Base-by-base conservation (phyloP, 306 rosid species). In the Crotalaria pallida region DNA sequence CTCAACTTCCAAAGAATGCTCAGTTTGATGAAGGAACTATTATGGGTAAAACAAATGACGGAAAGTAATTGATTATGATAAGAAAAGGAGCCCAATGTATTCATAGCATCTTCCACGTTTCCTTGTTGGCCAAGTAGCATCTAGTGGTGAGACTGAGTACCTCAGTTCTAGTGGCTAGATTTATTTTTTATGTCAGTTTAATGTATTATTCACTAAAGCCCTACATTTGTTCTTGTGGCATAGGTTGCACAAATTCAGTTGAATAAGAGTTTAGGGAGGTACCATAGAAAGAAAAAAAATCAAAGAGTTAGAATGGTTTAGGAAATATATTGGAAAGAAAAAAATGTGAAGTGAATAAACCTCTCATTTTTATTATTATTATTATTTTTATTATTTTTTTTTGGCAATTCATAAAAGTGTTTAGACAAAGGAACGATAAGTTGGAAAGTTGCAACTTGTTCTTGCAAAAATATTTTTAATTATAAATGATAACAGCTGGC, bases 1-100 rank as follows among this genome's bases (percentile, higher is more conserved):
- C 80, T 29, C 67, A 79, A 19, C 71, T 83, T 5, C 84, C 82
- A 0, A 76, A 63, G 48, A 75, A 60, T 59, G 72, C 59, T 53
- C 65, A 67, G 22, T 47, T 31, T 61, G 79, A 72, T 18, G 69
- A 50, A 15, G 36, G 57, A 5, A 17, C 6, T 43, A 36, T 49
- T 1, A 78, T 73, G 62, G 45, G 27, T 45, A 51, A 47, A 44
- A 77, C 29, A 69, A 24, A 11, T 68, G 70, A 17, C 77, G 80
- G 82, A 82, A 74, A 53, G 36, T 27, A 17, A 24, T 58, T 48
- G 77, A 67, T 36, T 23, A 24, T 65, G 76, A 82, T 2, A 22
- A 48, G 74, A 67, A 44, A 48, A 62, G 77, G 43, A 77, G 12
- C 26, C 69, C 33, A 5, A 67, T 27, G 6, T 66, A 26, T 41